Evolutionary conservation across 768 basidiomycete genomes (phyloP).

Genomic region (Agrocybe chaxingu): DNA sequence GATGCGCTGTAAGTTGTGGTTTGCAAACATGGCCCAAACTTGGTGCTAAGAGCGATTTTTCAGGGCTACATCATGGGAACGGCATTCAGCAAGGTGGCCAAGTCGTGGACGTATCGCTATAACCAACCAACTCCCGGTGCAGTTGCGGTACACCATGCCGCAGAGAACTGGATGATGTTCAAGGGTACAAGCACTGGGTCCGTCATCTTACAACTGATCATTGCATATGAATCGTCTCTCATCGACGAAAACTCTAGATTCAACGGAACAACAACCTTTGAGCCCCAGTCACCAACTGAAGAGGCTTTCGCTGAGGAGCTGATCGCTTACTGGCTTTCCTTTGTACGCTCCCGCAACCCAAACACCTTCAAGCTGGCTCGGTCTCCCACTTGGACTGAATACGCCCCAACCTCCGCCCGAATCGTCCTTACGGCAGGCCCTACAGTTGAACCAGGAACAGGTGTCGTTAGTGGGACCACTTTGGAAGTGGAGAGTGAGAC

Average conservation of each 20-base stretch:
- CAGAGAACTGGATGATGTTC: conserved; percentile 74
- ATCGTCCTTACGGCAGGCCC: conserved; percentile 16
- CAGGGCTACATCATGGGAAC: conserved; percentile 39
- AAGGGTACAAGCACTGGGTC: conserved; percentile 59
- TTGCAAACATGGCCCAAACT: not conserved
- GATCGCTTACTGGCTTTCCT: conserved; percentile 66
- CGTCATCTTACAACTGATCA: conserved; percentile 2
- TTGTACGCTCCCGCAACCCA: conserved; percentile 54
- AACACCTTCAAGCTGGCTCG: conserved; percentile 51
- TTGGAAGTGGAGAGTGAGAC: conserved; percentile 8
- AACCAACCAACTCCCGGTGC: conserved; percentile 43
- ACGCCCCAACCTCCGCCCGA: conserved; percentile 11
- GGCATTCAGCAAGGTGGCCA: conserved; percentile 31
- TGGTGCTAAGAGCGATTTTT: conserved; percentile 24
- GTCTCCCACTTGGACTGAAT: conserved; percentile 44
- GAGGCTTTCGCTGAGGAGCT: conserved; percentile 53
- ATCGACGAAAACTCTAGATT: conserved; percentile 21
- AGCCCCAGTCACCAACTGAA: conserved; percentile 41
- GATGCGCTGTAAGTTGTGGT: conserved; percentile 47
- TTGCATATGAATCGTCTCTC: conserved; percentile 1
- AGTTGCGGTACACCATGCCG: conserved; percentile 41
- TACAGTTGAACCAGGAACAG: conserved; percentile 2
- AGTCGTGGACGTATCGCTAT: conserved; percentile 55
- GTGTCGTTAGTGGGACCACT: conserved; percentile 13
- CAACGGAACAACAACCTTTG: conserved; percentile 54